These are phyloP conservation scores for Candida ovalis DNA, from an alignment of 805 yeast genomes.

Conservation along the genomic window DNA sequence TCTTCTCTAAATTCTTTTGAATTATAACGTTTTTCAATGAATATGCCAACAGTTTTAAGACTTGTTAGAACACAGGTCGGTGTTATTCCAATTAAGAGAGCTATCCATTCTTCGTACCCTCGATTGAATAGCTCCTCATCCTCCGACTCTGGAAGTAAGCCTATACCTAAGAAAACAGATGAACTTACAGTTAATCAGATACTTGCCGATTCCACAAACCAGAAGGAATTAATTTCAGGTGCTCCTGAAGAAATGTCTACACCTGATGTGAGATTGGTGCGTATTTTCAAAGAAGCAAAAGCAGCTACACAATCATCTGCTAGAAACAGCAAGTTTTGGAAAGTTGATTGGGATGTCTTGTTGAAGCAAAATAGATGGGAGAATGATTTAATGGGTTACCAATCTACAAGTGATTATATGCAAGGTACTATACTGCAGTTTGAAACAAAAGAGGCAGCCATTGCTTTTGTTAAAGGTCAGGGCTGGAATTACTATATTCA, in stretches of 20 bases:
- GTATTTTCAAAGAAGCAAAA: conserved; percentile 74
- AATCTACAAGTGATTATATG: conserved; percentile 75
- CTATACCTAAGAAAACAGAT: background rate
- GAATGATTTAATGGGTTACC: conserved; percentile 84
- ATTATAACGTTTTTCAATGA: background rate
- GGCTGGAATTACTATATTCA: conserved; percentile 83
- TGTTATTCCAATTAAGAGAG: conserved; percentile 1
- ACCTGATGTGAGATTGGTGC: conserved; percentile 52
- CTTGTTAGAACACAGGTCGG: conserved; percentile 3
- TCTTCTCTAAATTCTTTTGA: background rate
- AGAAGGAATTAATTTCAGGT: conserved; percentile 64
- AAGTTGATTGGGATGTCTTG: conserved; percentile 78
- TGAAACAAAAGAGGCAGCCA: conserved; percentile 71
- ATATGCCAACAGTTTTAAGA: background rate
- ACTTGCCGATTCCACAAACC: conserved; percentile 13
- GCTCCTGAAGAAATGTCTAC: conserved; percentile 67
- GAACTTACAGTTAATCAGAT: background rate
- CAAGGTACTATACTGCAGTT: conserved; percentile 75
- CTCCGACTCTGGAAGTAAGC: background rate
- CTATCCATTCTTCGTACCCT: background rate
- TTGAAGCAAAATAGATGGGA: conserved; percentile 84
- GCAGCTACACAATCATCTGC: conserved; percentile 78
- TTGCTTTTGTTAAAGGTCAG: conserved; percentile 74
- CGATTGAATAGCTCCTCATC: background rate
- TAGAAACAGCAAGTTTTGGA: conserved; percentile 57